Evolutionary conservation across 495 filamentous ascomycete genomes (phyloP).

Genomic region (Barbatosphaeria neglecta): DNA sequence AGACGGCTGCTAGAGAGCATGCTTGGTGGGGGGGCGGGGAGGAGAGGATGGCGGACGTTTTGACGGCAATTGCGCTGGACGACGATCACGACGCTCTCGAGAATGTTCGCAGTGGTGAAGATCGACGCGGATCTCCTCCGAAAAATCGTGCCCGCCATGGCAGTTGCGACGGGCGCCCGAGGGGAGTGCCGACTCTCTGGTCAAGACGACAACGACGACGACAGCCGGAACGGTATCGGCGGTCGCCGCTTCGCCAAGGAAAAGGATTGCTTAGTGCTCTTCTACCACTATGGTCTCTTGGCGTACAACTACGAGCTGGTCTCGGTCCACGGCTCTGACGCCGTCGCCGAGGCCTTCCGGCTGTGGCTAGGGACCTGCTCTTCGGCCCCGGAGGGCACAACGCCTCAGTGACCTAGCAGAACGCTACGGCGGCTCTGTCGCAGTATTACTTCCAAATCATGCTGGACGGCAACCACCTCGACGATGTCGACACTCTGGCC

Average conservation of each 20-base stretch:
- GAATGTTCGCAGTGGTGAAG: neutral
- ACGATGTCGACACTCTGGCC: neutral
- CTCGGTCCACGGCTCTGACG: neutral
- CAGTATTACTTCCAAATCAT: slow-evolving; percentile 4
- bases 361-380: slow-evolving; percentile 2
- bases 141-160: neutral
- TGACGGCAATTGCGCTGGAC: neutral
- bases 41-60: neutral
- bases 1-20: neutral
- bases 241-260: neutral
- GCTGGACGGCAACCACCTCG: neutral
- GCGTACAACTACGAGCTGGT: slow-evolving; percentile 1
- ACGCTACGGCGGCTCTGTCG: neutral
- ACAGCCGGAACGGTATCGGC: no score
- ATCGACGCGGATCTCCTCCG: neutral
- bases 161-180: neutral
- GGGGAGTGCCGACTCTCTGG: no score
- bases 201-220: no score
- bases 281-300: neutral
- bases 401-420: neutral
- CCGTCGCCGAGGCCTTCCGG: slow-evolving; percentile 1
- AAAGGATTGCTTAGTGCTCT: slow-evolving; percentile 1
- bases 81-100: neutral
- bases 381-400: slow-evolving; percentile 1
- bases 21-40: neutral